phyloP scores from a whole-genome alignment of 1,284 basidiomycete species.

The Cerioporus squamosus region DNA sequence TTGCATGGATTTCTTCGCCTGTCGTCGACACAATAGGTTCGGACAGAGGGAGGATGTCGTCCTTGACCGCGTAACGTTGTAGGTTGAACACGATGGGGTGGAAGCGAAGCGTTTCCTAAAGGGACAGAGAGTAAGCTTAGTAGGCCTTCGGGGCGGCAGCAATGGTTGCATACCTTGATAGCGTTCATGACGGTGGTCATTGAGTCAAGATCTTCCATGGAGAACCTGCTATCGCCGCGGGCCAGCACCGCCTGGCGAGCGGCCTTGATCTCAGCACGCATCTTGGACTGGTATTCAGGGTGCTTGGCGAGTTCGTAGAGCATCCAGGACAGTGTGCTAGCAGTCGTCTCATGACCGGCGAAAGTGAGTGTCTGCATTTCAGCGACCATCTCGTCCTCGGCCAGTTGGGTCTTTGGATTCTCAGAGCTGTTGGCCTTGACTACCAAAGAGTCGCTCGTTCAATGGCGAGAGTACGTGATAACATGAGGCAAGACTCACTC shows the following conservation, averaged over 20 bases:
- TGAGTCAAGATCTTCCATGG: slow-evolving; percentile 34
- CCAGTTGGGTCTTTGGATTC: slow-evolving; percentile 46
- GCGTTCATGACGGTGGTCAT: slow-evolving; percentile 26
- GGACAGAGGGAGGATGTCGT: slow-evolving; percentile 44
- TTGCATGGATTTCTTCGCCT: slow-evolving; percentile 34
- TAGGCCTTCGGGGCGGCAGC: too few relatives aligned
- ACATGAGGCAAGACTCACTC: slow-evolving; percentile 27
- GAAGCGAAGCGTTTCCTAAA: slow-evolving; percentile 43
- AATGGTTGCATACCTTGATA: slow-evolving; percentile 12
- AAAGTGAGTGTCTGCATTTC: slow-evolving; percentile 50
- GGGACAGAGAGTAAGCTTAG: not conserved
- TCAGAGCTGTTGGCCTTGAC: slow-evolving; percentile 57
- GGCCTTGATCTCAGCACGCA: slow-evolving; percentile 33
- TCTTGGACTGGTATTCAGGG: slow-evolving; percentile 31
- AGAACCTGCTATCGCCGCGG: slow-evolving; percentile 31
- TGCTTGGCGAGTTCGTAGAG: slow-evolving; percentile 35
- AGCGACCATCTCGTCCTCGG: slow-evolving; percentile 48
- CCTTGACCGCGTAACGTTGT: slow-evolving; percentile 34
- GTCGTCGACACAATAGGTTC: slow-evolving; percentile 37
- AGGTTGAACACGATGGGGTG: slow-evolving; percentile 40
- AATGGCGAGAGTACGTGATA: not conserved
- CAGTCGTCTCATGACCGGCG: slow-evolving; percentile 33
- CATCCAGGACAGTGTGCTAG: slow-evolving; percentile 31
- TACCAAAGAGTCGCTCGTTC: slow-evolving; percentile 19
- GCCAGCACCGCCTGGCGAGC: slow-evolving; percentile 22